These are phyloP conservation scores for Inga laurina DNA, from an alignment of 306 rosid species.

Conservation along the genomic window DNA sequence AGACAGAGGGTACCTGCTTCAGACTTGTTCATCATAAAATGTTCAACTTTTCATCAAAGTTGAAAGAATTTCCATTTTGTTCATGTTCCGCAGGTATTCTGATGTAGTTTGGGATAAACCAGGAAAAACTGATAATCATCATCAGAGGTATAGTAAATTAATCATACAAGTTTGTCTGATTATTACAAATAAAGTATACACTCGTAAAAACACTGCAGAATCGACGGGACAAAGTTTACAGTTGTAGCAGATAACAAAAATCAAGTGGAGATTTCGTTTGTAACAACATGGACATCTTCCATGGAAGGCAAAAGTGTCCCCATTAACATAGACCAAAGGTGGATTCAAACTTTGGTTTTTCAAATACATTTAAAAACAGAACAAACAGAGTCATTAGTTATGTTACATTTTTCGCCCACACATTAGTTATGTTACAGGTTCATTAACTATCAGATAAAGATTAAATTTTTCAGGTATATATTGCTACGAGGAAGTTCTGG, in stretches of 20 bases:
- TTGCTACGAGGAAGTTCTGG: slow-evolving; percentile 62
- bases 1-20: slow-evolving; percentile 67
- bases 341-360: not conserved
- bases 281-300: slow-evolving; percentile 53
- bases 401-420: not conserved
- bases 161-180: not conserved
- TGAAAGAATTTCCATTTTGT: not conserved
- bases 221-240: slow-evolving; percentile 46
- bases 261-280: slow-evolving; percentile 71
- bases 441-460: not conserved
- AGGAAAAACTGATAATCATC: not conserved
- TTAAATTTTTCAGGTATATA: slow-evolving; percentile 54
- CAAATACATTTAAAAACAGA: not conserved
- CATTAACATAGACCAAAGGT: slow-evolving; percentile 79
- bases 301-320: slow-evolving; percentile 40
- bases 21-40: not conserved
- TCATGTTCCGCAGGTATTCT: slow-evolving; percentile 56
- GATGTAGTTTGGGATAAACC: slow-evolving; percentile 67
- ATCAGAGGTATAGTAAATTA: slow-evolving; percentile 49
- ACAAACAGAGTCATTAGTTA: slow-evolving; percentile 1
- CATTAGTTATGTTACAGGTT: not conserved
- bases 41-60: not conserved
- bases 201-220: slow-evolving; percentile 39
- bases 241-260: slow-evolving; percentile 40
- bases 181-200: not conserved